Percentiles rank a stretch among this genome's conserved stretches.
phyloP scores from a whole-genome alignment of 768 basidiomycete species.

The Leucocoprinus sp. region DNA sequence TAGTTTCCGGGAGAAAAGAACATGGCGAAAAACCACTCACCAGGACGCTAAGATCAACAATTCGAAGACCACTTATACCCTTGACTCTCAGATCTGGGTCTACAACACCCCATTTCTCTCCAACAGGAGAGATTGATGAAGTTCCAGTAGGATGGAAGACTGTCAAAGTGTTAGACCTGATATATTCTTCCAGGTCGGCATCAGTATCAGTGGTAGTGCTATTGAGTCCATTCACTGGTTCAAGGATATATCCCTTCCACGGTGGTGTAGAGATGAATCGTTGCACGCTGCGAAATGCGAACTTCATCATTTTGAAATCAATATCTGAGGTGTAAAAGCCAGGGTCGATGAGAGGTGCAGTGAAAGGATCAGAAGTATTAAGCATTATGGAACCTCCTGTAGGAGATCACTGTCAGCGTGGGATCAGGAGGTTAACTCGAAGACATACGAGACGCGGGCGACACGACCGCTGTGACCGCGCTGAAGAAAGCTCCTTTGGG shows the following conservation, averaged over 20 bases:
- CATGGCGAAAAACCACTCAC: conserved; percentile 15
- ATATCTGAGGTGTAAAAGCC: conserved; percentile 28
- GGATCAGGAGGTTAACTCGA: conserved; percentile 11
- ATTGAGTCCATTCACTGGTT: conserved; percentile 9
- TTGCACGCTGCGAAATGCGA: conserved; percentile 19
- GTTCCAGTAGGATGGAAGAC: neutral
- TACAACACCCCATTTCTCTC: conserved; percentile 24
- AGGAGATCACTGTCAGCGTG: neutral
- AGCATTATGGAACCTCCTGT: conserved; percentile 31
- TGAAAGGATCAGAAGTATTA: conserved; percentile 37
- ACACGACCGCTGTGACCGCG: conserved; percentile 16
- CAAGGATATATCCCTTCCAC: conserved; percentile 22
- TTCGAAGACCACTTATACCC: conserved; percentile 23
- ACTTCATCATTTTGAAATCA: conserved; percentile 23
- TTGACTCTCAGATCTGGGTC: conserved; percentile 31
- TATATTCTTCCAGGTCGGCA: neutral
- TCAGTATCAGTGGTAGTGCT: neutral
- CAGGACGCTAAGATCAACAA: conserved; percentile 30
- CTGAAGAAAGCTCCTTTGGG: conserved; percentile 17
- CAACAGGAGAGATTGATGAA: conserved; percentile 21
- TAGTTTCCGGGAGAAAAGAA: neutral
- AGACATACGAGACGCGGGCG: conserved; percentile 26
- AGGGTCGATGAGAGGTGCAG: conserved; percentile 41
- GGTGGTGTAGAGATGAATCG: conserved; percentile 17
- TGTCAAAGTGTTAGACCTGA: neutral